Evolutionary conservation across 129 eudicot species (phyloP).

Genomic region (Oenanthe sinensis): DNA sequence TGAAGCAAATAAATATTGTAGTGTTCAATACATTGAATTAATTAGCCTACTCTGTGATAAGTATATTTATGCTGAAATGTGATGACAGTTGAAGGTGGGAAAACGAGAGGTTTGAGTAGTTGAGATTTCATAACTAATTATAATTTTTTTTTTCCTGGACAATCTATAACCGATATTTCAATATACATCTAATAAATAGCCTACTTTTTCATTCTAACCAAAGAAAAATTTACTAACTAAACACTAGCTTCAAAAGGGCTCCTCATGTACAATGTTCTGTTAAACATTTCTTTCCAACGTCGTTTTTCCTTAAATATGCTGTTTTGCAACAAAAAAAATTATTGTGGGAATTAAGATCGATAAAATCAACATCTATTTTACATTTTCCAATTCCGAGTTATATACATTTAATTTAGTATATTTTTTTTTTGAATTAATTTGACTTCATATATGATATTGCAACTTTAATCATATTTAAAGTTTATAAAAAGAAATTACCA

Average conservation of each 20-base stretch:
- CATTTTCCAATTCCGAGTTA: too few relatives aligned
- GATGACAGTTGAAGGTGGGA: background rate
- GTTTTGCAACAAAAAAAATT: too few relatives aligned
- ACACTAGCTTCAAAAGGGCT: background rate
- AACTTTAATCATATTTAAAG: too few relatives aligned
- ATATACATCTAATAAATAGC: background rate
- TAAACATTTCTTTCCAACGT: too few relatives aligned
- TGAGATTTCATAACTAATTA: background rate
- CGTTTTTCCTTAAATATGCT: background rate
- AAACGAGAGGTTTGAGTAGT: constrained; percentile 3
- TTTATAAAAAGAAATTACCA: too few relatives aligned
- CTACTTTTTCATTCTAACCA: background rate
- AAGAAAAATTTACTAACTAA: background rate
- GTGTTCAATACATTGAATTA: background rate
- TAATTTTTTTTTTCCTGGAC: background rate
- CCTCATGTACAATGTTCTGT: background rate
- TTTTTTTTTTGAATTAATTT: too few relatives aligned
- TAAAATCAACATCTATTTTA: too few relatives aligned
- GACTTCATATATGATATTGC: background rate
- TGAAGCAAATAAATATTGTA: background rate
- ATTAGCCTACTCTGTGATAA: background rate
- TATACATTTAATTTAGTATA: too few relatives aligned
- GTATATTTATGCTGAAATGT: background rate
- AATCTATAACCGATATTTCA: background rate
- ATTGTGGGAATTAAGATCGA: too few relatives aligned